Evolutionary conservation across 495 filamentous ascomycete species (phyloP).

Genomic region (Elasticomyces elasticus): DNA sequence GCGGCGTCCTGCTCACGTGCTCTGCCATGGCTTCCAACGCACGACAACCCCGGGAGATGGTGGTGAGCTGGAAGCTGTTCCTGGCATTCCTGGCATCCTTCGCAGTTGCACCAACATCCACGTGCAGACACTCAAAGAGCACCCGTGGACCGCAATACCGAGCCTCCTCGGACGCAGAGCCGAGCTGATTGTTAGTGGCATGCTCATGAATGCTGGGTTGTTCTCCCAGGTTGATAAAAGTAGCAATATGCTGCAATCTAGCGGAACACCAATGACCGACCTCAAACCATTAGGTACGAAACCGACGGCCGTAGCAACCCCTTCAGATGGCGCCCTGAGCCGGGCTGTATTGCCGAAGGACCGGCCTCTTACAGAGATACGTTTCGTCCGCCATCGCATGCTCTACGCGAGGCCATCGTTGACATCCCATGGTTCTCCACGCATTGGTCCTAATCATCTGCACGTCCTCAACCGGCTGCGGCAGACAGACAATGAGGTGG

Average conservation of each 20-base stretch:
- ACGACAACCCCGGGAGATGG: constrained; percentile 20
- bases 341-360: background rate
- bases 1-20: constrained; percentile 56
- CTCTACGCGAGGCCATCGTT: constrained; percentile 67
- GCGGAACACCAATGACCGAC: constrained; percentile 39
- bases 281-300: constrained; percentile 6
- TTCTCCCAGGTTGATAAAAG: constrained; percentile 54
- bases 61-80: constrained; percentile 27
- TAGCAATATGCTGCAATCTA: constrained; percentile 66
- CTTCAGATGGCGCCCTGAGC: background rate
- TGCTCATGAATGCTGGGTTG: constrained; percentile 69
- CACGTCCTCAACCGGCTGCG: constrained; percentile 77
- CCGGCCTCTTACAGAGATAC: constrained; percentile 36
- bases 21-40: constrained; percentile 65
- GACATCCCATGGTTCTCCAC: constrained; percentile 54
- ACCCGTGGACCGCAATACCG: constrained; percentile 64
- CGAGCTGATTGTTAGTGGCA: constrained; percentile 68
- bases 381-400: constrained; percentile 74
- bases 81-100: constrained; percentile 45
- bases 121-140: constrained; percentile 55
- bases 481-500: constrained; percentile 37
- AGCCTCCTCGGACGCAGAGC: constrained; percentile 63
- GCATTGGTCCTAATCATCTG: constrained; percentile 67
- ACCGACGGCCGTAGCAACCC: background rate
- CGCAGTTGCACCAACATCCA: constrained; percentile 56